A percentile compares a stretch with the other conserved stretches of the same genome.
These are phyloP conservation scores for Tolypocladium capitatum DNA, from an alignment of 2,329 filamentous ascomycete species.

Conservation along the genomic window DNA sequence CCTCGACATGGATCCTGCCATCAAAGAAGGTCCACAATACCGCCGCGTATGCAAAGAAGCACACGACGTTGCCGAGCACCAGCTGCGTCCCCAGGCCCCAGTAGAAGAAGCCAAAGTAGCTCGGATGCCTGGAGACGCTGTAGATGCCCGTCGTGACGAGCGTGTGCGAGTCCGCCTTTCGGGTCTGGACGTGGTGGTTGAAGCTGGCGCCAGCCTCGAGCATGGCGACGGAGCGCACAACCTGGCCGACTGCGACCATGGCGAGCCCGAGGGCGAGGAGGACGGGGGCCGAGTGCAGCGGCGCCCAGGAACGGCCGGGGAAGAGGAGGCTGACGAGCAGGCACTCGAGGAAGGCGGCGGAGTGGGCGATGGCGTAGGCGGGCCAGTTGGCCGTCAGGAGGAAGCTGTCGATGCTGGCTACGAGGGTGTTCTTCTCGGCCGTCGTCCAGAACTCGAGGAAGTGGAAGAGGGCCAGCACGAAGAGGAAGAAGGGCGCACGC, in stretches of 20 bases:
- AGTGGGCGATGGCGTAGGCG: slow-evolving; percentile 73
- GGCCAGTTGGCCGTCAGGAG: slow-evolving; percentile 75
- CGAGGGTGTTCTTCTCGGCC: slow-evolving; percentile 65
- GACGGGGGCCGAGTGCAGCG: slow-evolving; percentile 26
- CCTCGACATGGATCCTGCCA: slow-evolving; percentile 62
- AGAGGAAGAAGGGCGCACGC: slow-evolving; percentile 54
- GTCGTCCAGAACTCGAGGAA: slow-evolving; percentile 95
- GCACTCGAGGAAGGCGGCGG: slow-evolving; percentile 60
- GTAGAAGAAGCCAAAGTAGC: slow-evolving; percentile 98
- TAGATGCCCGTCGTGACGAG: slow-evolving; percentile 83
- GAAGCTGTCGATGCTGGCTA: slow-evolving; percentile 62
- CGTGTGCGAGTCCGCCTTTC: slow-evolving; percentile 52
- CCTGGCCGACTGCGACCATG: slow-evolving; percentile 58
- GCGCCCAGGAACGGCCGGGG: slow-evolving; percentile 33
- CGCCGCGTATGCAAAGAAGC: slow-evolving; percentile 57
- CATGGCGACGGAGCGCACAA: slow-evolving; percentile 73
- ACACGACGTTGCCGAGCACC: slow-evolving; percentile 72
- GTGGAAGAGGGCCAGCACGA: slow-evolving; percentile 67
- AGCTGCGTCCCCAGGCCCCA: slow-evolving; percentile 94
- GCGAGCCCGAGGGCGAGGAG: slow-evolving; percentile 44
- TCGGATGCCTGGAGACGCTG: slow-evolving; percentile 63
- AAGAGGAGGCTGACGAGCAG: slow-evolving; percentile 45
- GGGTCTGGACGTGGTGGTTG: slow-evolving; percentile 73
- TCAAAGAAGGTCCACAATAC: slow-evolving; percentile 83
- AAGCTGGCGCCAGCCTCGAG: slow-evolving; percentile 78